Percentiles rank a stretch among this genome's conserved stretches.
These are phyloP conservation scores for Poronia punctata DNA, from an alignment of 495 filamentous ascomycete genomes.

Conservation along the genomic window DNA sequence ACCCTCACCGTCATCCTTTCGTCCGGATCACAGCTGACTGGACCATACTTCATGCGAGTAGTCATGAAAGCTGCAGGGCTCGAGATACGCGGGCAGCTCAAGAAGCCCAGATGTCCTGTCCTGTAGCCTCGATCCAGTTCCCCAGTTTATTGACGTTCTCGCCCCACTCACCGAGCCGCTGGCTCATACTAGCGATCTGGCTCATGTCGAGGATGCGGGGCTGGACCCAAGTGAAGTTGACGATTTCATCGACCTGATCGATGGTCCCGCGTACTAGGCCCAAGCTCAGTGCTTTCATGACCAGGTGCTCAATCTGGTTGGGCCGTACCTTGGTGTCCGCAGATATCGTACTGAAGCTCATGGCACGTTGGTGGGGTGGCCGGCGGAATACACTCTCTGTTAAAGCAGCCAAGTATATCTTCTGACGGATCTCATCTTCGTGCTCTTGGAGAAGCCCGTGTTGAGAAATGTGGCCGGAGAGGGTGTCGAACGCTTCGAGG, in stretches of 20 bases:
- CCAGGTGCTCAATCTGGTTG: conserved; percentile 90
- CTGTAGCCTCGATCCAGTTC: conserved; percentile 86
- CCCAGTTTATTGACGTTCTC: conserved; percentile 88
- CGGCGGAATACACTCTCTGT: conserved; percentile 96
- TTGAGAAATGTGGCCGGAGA: conserved; percentile 68
- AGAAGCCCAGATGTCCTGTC: conserved; percentile 86
- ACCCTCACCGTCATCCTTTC: no score
- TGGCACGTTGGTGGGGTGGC: conserved; percentile 88
- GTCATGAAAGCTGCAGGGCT: background rate
- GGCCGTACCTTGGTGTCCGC: conserved; percentile 86
- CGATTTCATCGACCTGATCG: conserved; percentile 90
- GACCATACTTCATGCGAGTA: no score
- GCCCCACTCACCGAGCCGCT: conserved; percentile 86
- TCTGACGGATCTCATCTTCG: conserved; percentile 80
- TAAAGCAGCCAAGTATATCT: conserved; percentile 91
- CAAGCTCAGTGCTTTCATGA: conserved; percentile 96
- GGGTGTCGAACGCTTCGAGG: conserved; percentile 73
- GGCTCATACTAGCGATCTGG: conserved; percentile 92
- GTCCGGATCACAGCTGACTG: no score
- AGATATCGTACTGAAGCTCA: conserved; percentile 82
- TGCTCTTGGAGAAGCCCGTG: conserved; percentile 74
- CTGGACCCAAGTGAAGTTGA: conserved; percentile 97
- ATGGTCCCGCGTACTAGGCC: conserved; percentile 87
- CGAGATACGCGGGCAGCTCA: conserved; percentile 26
- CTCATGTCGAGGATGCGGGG: conserved; percentile 93